phyloP scores from a whole-genome alignment of 495 filamentous ascomycete genomes.

The Podospora bellae-mahoneyi region DNA sequence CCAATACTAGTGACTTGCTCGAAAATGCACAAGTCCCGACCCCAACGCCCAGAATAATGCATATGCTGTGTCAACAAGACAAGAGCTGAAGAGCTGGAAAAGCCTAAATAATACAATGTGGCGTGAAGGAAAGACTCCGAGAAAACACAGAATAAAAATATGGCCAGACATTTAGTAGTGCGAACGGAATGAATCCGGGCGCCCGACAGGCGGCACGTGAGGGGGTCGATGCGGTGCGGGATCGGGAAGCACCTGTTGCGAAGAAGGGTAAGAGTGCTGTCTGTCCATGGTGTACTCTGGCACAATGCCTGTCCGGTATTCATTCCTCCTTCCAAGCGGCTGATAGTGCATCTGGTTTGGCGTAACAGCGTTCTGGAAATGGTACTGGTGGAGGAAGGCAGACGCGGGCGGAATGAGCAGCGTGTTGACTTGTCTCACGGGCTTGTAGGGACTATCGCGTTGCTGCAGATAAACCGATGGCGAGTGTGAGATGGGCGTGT shows the following conservation, averaged over 20 bases:
- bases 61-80: background rate
- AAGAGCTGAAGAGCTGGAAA: background rate
- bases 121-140: background rate
- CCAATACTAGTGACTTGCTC: background rate
- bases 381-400: slow-evolving; percentile 70
- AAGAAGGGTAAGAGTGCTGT: background rate
- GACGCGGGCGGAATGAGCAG: slow-evolving; percentile 85
- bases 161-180: background rate
- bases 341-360: slow-evolving; percentile 94
- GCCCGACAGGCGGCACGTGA: background rate
- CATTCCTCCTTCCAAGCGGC: slow-evolving; percentile 73
- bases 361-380: slow-evolving; percentile 44
- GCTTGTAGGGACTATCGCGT: slow-evolving; percentile 81
- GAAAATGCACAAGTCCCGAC: background rate
- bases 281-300: slow-evolving; percentile 57
- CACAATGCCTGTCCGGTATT: slow-evolving; percentile 75
- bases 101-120: background rate
- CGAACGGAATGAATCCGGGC: background rate
- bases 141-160: background rate
- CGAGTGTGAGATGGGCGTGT: slow-evolving; percentile 54
- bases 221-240: background rate
- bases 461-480: slow-evolving; percentile 59
- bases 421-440: slow-evolving; percentile 82
- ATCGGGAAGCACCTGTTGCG: slow-evolving; percentile 1
- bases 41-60: background rate